Percentiles rank a stretch among this genome's conserved stretches.
These are phyloP conservation scores for Phytophthora niederhauseri DNA, from an alignment of 352 stramenopile species.

Conservation along the genomic window DNA sequence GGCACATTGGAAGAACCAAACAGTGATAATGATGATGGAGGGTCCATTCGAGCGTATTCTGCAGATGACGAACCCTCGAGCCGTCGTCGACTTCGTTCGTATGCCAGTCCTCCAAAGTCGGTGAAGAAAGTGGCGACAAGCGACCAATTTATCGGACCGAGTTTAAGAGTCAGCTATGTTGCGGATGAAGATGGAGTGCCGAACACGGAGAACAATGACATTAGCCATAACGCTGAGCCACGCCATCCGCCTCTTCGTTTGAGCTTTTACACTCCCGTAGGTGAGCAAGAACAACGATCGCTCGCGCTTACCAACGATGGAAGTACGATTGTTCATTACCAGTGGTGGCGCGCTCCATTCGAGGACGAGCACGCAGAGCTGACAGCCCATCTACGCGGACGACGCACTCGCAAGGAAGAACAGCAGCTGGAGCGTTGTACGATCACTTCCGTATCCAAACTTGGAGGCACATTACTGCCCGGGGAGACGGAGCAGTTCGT, in stretches of 20 bases:
- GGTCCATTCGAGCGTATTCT: conserved; percentile 14
- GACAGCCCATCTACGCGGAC: conserved; percentile 34
- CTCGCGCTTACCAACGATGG: conserved; percentile 59
- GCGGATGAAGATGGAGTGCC: conserved; percentile 18
- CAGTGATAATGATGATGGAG: conserved; percentile 8
- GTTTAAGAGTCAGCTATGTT: conserved; percentile 27
- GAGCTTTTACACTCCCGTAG: conserved; percentile 52
- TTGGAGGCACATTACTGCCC: conserved; percentile 57
- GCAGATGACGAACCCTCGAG: conserved; percentile 15
- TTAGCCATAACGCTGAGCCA: background rate
- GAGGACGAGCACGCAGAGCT: conserved; percentile 31
- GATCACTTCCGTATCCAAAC: conserved; percentile 53
- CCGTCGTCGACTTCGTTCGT: conserved; percentile 19
- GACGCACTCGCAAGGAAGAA: conserved; percentile 25
- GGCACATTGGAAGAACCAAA: conserved; percentile 7
- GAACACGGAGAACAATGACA: background rate
- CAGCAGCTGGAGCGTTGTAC: conserved; percentile 25
- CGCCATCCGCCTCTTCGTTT: conserved; percentile 31
- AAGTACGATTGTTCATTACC: conserved; percentile 58
- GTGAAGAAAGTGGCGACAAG: background rate
- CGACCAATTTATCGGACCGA: conserved; percentile 23
- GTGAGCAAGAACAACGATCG: conserved; percentile 44
- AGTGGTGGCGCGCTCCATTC: conserved; percentile 56
- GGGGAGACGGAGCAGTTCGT: conserved; percentile 54
- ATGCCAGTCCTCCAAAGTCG: conserved; percentile 9